Base-by-base conservation (phyloP, 225 moss, liverwort and hornwort genomes). In the Marchantia paleacea region DNA sequence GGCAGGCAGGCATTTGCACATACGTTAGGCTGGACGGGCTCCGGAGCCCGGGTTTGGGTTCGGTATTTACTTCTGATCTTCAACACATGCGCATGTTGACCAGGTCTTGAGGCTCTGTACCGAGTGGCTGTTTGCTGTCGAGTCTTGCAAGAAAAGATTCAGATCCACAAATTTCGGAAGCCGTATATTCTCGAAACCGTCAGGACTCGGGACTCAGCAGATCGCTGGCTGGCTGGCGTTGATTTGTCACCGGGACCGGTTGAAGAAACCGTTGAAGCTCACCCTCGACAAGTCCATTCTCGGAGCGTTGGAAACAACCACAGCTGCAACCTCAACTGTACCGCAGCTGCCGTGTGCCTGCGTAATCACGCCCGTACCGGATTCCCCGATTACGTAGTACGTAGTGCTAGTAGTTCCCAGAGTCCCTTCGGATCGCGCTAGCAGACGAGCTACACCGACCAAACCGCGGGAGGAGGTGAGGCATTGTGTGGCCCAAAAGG, bases 401-500 rank as follows among this genome's bases (percentile, higher is more conserved):
- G n/a, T 16, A 24, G n/a, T 62, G 62, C n/a, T 7, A 62, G 62
- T 6, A 7, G 18, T 20, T 61, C 19, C 60, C 8, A 2, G 19
- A 61, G 60, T 22, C 7, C 18, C 60, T n/a, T n/a, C 62, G 22
- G 25, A 2, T 29, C 0, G 29, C 68, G 29, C 29, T 30, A 54
- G 28, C 12, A n/a, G 54, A 74, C 74, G 74, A 55, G 14, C 74
- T 74, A 55, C 54, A 74, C 74, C 74, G 74, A 74, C 54, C 74
- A 55, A 50, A 50, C 12, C 50, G 51, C 6, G 22, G 14, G 29
- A 28, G 66, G 25, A 68, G 68, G 68, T n/a, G n/a, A 68, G 62
- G n/a, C 0, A 3, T 0, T 62, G 16, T 3, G 19, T 61, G 7
- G 9, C n/a, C 62, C 62, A 15, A 58, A 15, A 20, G 18, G 39